These are phyloP conservation scores for Lichtheimia ornata DNA, from an alignment of 371 early-diverging fungal genomes.

Conservation along the genomic window DNA sequence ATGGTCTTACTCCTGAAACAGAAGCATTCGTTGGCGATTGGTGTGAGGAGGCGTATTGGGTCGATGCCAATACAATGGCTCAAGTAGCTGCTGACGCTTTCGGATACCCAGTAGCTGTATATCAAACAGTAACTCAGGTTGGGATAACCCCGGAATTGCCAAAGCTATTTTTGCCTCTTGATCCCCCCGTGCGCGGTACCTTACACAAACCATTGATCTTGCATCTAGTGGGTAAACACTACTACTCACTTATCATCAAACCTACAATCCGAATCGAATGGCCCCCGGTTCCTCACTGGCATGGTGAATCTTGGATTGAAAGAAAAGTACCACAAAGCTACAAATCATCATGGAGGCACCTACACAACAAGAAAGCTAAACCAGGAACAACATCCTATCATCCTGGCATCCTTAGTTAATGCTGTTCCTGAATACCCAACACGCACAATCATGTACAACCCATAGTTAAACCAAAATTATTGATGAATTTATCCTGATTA, in stretches of 20 bases:
- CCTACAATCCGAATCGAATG: not conserved
- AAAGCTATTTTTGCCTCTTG: not conserved
- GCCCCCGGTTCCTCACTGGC: not conserved
- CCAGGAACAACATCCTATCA: no score
- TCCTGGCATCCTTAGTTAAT: no score
- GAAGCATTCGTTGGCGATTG: not conserved
- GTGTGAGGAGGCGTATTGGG: not conserved
- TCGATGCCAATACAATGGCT: not conserved
- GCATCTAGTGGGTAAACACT: not conserved
- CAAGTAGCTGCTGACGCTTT: slow-evolving; percentile 13
- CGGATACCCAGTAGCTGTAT: slow-evolving; percentile 5
- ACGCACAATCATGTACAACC: no score
- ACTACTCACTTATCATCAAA: not conserved
- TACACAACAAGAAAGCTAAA: not conserved
- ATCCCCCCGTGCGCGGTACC: not conserved
- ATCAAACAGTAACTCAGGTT: not conserved
- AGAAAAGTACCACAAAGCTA: not conserved
- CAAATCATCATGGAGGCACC: not conserved
- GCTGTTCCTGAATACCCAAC: no score
- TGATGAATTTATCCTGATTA: no score
- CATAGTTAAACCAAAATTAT: no score
- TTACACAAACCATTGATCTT: not conserved
- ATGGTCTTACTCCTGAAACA: not conserved
- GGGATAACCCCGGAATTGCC: no score
- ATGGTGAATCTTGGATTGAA: not conserved